phyloP scores from a whole-genome alignment of 805 yeast species.

The Priceomyces fermenticarens region DNA sequence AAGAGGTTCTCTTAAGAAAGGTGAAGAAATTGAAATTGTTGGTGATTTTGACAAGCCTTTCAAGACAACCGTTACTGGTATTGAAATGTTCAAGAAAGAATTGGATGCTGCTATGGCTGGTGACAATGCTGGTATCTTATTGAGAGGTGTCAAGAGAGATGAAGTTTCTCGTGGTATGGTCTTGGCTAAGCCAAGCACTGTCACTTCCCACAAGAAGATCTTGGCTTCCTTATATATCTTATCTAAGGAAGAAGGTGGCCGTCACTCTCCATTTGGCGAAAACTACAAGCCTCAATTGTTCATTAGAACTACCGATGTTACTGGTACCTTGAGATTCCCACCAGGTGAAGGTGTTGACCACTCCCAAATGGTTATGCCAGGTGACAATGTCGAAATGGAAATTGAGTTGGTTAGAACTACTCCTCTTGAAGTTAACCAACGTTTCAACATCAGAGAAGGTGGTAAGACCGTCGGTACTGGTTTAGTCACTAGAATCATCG shows the following conservation, averaged over 20 bases:
- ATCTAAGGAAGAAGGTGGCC: conserved; percentile 98
- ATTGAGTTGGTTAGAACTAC: conserved; percentile 87
- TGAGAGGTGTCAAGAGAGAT: conserved; percentile 98
- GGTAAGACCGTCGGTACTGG: conserved; percentile 99
- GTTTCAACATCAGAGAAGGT: conserved; percentile 99
- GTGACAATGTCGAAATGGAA: conserved; percentile 97
- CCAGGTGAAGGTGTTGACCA: conserved; percentile 68
- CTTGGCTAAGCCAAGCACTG: conserved; percentile 86
- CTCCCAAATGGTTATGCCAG: conserved; percentile 91
- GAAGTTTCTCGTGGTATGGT: conserved; percentile 98
- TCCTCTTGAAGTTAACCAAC: conserved; percentile 93
- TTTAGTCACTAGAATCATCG: conserved; percentile 87
- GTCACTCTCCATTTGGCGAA: conserved; percentile 95
- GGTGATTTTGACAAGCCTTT: conserved; percentile 84
- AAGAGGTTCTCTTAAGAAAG: conserved; percentile 96
- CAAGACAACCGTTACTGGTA: conserved; percentile 95
- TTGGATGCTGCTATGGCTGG: conserved; percentile 97
- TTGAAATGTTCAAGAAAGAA: conserved; percentile 99
- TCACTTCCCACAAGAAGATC: conserved; percentile 90
- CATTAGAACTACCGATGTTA: conserved; percentile 94
- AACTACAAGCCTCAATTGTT: conserved; percentile 98
- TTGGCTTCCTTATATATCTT: conserved; percentile 90
- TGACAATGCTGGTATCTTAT: conserved; percentile 96
- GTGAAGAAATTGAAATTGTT: conserved; percentile 97
- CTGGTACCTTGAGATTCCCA: conserved; percentile 89